A percentile compares a stretch with the other conserved stretches of the same genome.
Conservation (phyloP, 1,284 basidiomycete species). For the Naganishia albida region DNA sequence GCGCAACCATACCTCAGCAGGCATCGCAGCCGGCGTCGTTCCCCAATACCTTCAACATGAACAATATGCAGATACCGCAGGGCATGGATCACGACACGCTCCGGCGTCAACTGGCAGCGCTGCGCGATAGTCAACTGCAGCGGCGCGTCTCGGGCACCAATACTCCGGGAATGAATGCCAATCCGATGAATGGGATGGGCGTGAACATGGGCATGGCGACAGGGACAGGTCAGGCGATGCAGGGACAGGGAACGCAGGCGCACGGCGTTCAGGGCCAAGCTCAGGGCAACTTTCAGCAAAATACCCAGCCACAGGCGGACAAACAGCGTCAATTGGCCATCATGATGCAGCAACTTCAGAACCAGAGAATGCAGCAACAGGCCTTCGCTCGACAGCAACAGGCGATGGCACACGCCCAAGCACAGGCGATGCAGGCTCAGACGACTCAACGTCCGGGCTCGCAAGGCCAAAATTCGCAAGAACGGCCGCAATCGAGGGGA, state of each 20-base stretch:
- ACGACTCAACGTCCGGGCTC: background rate
- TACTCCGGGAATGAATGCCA: conserved; percentile 3
- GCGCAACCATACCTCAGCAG: conserved; percentile 2
- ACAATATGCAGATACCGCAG: conserved; percentile 19
- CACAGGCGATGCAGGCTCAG: background rate
- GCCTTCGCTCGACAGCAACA: conserved; percentile 18
- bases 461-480: background rate
- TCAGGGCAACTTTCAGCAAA: conserved; percentile 13
- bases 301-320: conserved; percentile 9
- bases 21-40: conserved; percentile 10
- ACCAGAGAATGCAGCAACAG: conserved; percentile 21
- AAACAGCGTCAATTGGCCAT: conserved; percentile 10
- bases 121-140: conserved; percentile 10
- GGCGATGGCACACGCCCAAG: conserved; percentile 5
- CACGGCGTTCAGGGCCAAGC: background rate
- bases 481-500: background rate
- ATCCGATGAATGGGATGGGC: conserved; percentile 10
- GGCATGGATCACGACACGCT: conserved; percentile 23
- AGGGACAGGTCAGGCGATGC: background rate
- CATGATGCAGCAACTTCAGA: conserved; percentile 22
- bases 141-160: conserved; percentile 7
- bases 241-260: background rate
- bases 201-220: conserved; percentile 1
- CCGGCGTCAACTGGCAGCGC: conserved; percentile 8
- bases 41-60: conserved; percentile 16